Conservation (phyloP, 306 rosid species). For the Carpinus viminea region DNA sequence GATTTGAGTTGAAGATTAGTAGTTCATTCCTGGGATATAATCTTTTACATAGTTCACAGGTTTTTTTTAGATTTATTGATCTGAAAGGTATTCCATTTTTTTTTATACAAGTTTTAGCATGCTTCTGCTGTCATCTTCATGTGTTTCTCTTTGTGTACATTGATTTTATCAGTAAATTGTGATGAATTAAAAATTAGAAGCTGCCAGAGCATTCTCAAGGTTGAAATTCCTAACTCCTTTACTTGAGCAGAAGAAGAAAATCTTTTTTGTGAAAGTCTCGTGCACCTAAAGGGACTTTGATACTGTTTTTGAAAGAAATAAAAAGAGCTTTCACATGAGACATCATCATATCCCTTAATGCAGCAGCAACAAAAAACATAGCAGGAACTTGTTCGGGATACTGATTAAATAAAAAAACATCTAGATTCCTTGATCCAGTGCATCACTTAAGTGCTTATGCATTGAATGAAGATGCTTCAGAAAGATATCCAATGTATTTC, state of each 20-base stretch:
- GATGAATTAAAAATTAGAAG: background rate
- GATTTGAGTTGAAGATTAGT: constrained; percentile 6
- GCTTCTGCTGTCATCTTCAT: background rate
- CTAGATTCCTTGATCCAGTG: too few species aligned
- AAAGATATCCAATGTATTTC: background rate
- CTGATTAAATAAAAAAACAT: too few species aligned
- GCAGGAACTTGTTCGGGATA: too few species aligned
- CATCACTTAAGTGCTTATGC: background rate
- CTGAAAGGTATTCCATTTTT: background rate
- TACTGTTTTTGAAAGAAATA: background rate
- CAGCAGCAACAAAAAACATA: too few species aligned
- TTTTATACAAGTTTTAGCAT: background rate
- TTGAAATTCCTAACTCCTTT: background rate
- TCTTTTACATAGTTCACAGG: background rate
- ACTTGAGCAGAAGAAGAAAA: background rate
- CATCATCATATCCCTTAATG: too few species aligned
- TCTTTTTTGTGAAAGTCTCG: background rate
- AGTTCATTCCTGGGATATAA: background rate
- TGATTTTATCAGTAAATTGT: background rate
- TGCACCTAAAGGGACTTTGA: background rate
- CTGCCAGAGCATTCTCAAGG: background rate
- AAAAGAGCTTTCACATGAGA: background rate
- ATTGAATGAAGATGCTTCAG: background rate
- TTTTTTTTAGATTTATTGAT: background rate
- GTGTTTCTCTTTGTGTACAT: background rate